A percentile compares a stretch with the other conserved stretches of the same genome.
phyloP scores from a whole-genome alignment of 805 yeast species.

The Metschnikowia colocasiae region DNA sequence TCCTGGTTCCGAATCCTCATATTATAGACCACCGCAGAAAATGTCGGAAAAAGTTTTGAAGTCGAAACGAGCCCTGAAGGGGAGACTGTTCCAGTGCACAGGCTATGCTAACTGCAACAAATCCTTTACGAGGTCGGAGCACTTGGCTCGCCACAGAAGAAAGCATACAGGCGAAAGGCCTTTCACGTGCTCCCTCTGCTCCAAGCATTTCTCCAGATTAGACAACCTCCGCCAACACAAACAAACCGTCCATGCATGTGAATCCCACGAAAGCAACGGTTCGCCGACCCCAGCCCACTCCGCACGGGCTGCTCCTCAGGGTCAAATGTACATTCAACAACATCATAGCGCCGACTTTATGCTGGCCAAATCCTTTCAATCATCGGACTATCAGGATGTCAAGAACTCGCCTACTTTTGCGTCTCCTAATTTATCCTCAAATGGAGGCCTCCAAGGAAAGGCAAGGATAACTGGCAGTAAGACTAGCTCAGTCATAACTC shows the following conservation, averaged over 20 bases:
- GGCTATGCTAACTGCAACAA: conserved; percentile 84
- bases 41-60: conserved; percentile 4
- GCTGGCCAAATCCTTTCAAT: background rate
- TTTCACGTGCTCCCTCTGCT: conserved; percentile 79
- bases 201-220: conserved; percentile 72
- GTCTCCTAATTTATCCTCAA: background rate
- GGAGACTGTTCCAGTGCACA: conserved; percentile 74
- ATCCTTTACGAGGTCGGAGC: conserved; percentile 90
- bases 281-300: background rate
- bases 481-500: background rate
- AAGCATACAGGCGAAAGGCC: conserved; percentile 96
- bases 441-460: background rate
- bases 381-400: background rate
- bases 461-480: background rate
- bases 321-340: background rate
- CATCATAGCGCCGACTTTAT: background rate
- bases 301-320: background rate
- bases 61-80: conserved; percentile 45
- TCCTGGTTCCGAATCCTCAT: background rate
- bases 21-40: background rate
- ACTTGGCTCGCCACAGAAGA: conserved; percentile 85
- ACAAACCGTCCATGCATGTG: conserved; percentile 60
- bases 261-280: conserved; percentile 20
- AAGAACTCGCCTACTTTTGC: conserved; percentile 1
- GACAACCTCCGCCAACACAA: conserved; percentile 91